Percentiles rank a stretch among this genome's conserved stretches.
These are phyloP conservation scores for Lasiodiplodia theobromae DNA, from an alignment of 2,329 filamentous ascomycete species.

Conservation along the genomic window DNA sequence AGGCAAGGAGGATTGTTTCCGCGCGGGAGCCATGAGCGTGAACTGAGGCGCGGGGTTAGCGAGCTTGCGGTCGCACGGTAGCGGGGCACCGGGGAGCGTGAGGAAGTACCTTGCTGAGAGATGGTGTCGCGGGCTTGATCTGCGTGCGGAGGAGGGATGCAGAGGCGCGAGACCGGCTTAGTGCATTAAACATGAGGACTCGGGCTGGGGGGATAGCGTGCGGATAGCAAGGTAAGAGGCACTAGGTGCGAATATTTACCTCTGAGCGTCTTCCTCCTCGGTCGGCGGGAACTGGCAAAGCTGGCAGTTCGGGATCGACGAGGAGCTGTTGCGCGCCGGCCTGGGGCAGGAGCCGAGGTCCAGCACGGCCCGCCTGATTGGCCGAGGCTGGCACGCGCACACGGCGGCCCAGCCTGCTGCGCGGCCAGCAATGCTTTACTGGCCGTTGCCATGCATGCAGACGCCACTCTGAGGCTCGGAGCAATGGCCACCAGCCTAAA, in stretches of 20 bases:
- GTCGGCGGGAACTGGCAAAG: conserved; percentile 29
- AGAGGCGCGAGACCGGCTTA: conserved; percentile 47
- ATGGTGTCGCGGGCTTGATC: conserved; percentile 37
- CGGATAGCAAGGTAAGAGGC: neutral
- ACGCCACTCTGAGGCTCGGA: neutral
- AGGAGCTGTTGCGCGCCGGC: conserved; percentile 9
- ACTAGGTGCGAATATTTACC: conserved; percentile 12
- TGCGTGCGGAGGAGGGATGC: conserved; percentile 46
- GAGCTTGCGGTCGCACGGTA: conserved; percentile 14
- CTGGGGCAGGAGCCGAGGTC: conserved; percentile 26
- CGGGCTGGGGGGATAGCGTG: neutral
- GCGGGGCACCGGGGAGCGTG: neutral
- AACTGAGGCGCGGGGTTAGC: conserved; percentile 36
- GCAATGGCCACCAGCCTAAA: neutral
- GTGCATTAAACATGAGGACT: conserved; percentile 48
- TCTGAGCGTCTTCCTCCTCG: conserved; percentile 22
- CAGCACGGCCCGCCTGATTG: conserved; percentile 14
- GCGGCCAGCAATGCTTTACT: neutral
- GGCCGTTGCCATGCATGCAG: neutral
- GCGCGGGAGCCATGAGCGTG: conserved; percentile 44
- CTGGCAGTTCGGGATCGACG: conserved; percentile 23
- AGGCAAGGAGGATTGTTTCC: conserved; percentile 54
- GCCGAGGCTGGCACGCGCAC: conserved; percentile 15
- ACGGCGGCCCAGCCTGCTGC: conserved; percentile 2
- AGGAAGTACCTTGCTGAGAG: conserved; percentile 39